Conservation (phyloP, 2,329 filamentous ascomycete species). For the Aspergillus bombycis region DNA sequence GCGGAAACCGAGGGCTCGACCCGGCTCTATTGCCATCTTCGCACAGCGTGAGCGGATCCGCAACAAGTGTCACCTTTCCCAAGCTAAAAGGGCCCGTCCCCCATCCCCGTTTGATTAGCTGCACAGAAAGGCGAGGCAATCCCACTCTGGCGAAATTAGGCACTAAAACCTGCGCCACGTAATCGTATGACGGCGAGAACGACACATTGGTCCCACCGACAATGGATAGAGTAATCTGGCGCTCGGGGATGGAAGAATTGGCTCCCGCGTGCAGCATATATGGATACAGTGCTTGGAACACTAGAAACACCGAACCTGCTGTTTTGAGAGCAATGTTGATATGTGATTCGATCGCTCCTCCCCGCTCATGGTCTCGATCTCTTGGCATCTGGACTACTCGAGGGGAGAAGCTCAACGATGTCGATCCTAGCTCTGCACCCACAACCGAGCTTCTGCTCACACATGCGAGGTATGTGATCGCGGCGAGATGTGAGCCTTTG, state of each 20-base stretch:
- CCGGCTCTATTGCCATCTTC: neutral
- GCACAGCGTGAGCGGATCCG: conserved; percentile 44
- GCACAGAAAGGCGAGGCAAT: conserved; percentile 49
- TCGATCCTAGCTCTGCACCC: conserved; percentile 40
- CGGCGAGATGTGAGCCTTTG: conserved; percentile 61
- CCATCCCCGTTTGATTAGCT: conserved; percentile 58
- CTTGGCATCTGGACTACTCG: conserved; percentile 7
- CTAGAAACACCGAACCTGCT: conserved; percentile 58
- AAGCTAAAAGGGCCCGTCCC: conserved; percentile 48
- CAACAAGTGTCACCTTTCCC: conserved; percentile 54
- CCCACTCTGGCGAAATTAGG: conserved; percentile 57
- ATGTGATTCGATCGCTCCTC: conserved; percentile 30
- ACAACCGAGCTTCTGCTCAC: conserved; percentile 50
- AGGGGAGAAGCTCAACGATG: conserved; percentile 38
- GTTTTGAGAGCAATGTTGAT: conserved; percentile 49
- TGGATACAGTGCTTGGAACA: conserved; percentile 63
- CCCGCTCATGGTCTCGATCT: conserved; percentile 15
- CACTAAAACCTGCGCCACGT: conserved; percentile 58
- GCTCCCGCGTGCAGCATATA: conserved; percentile 54
- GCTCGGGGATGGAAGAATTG: conserved; percentile 2
- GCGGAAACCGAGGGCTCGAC: conserved; percentile 29
- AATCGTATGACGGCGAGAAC: conserved; percentile 59
- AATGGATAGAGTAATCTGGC: conserved; percentile 47
- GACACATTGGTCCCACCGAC: conserved; percentile 63
- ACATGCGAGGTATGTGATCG: conserved; percentile 55